phyloP scores from a whole-genome alignment of 164 flowering plant species.

The Houttuynia cordata region DNA sequence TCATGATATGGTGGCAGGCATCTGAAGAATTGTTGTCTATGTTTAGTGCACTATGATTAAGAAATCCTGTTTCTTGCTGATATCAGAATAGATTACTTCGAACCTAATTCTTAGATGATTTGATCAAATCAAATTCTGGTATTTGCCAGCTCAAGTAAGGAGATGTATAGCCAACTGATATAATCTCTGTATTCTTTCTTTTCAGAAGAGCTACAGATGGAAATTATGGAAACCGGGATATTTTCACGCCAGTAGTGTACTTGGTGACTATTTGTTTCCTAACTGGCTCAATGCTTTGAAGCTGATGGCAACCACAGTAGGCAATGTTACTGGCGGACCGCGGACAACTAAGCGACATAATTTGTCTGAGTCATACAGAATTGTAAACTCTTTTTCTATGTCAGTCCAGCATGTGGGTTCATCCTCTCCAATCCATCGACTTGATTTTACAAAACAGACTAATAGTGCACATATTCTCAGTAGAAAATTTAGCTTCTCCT shows the following conservation, averaged over 20 bases:
- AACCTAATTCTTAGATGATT: not conserved
- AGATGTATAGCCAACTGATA: not conserved
- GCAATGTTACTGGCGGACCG: slow-evolving; percentile 27
- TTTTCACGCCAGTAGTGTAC: not conserved
- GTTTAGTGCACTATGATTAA: too few relatives aligned
- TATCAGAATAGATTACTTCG: not conserved
- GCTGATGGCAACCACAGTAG: slow-evolving; percentile 32
- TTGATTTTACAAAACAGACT: slow-evolving; percentile 22
- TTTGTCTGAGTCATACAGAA: slow-evolving; percentile 20
- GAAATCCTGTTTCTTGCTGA: too few relatives aligned
- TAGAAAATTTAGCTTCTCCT: slow-evolving; percentile 17
- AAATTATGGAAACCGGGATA: slow-evolving; percentile 10
- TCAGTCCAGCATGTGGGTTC: slow-evolving; percentile 20
- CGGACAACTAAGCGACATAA: slow-evolving; percentile 16
- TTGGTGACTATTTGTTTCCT: slow-evolving; percentile 1
- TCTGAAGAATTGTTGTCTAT: too few relatives aligned
- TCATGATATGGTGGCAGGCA: too few relatives aligned
- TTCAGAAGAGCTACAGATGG: slow-evolving; percentile 4
- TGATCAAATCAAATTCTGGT: too few relatives aligned
- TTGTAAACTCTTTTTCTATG: slow-evolving; percentile 25
- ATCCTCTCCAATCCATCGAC: slow-evolving; percentile 14
- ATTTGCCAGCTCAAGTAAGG: not conserved
- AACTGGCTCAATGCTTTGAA: slow-evolving; percentile 8
- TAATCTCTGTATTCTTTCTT: not conserved
- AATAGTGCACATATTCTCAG: slow-evolving; percentile 16